Evolutionary conservation across 2,329 filamentous ascomycete species (phyloP).

Genomic region (Colletotrichum sp.): DNA sequence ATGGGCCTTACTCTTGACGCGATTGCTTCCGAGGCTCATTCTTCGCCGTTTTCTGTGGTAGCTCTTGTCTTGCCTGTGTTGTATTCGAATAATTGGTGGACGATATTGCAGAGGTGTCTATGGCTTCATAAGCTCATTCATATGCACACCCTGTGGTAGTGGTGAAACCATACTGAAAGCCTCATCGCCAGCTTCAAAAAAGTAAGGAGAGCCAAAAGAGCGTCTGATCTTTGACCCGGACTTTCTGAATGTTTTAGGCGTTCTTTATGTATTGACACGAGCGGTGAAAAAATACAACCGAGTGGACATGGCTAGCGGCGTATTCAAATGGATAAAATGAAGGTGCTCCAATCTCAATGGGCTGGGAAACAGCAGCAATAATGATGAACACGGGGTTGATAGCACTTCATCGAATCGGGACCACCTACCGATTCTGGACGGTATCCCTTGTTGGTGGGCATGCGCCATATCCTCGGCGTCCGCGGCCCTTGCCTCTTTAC

Average conservation of each 20-base stretch:
- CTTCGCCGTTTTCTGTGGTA: background rate
- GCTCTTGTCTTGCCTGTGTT: background rate
- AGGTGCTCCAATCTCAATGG: accelerated
- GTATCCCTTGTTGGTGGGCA: background rate
- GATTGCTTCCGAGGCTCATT: background rate
- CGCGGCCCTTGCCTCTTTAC: too few species aligned
- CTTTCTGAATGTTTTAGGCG: background rate
- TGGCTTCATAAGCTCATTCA: background rate
- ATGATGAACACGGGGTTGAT: background rate
- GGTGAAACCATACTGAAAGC: accelerated
- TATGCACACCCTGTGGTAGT: background rate
- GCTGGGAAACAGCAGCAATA: background rate
- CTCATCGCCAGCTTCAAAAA: background rate
- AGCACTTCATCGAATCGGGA: background rate
- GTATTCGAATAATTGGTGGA: background rate
- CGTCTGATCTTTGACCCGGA: too few species aligned
- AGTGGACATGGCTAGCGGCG: too few species aligned
- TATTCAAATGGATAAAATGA: too few species aligned
- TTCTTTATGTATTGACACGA: background rate
- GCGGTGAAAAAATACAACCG: too few species aligned
- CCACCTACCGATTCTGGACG: accelerated
- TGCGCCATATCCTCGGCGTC: background rate
- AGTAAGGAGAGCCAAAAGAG: too few species aligned
- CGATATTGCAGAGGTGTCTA: background rate
- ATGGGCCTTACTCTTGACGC: background rate